phyloP scores from a whole-genome alignment of 169 alveolate genomes.

The Eimeria tenella region DNA sequence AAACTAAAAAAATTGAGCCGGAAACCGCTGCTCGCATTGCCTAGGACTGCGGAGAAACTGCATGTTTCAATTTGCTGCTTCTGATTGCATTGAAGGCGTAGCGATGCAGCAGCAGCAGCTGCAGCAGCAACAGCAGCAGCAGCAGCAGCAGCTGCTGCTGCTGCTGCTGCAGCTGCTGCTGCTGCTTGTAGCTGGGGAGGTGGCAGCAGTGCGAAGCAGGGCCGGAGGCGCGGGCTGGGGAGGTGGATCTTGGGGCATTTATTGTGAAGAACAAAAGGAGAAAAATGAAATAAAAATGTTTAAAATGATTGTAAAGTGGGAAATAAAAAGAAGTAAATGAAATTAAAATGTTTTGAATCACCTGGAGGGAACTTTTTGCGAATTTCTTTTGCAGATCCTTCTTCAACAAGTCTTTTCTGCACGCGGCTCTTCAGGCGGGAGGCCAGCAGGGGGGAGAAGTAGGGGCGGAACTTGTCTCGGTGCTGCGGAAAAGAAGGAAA shows the following conservation, averaged over 20 bases:
- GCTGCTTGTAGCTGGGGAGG: too few species aligned
- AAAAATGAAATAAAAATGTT: too few species aligned
- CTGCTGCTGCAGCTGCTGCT: too few species aligned
- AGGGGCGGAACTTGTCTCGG: constrained; percentile 71
- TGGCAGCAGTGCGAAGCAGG: too few species aligned
- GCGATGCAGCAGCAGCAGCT: too few species aligned
- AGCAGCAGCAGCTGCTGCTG: too few species aligned
- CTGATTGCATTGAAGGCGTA: too few species aligned
- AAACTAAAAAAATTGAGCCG: not conserved
- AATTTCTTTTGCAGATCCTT: constrained; percentile 8
- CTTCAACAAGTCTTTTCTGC: constrained; percentile 66
- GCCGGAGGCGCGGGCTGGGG: too few species aligned
- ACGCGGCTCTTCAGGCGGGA: constrained; percentile 76
- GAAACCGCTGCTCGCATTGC: not conserved
- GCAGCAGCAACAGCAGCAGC: too few species aligned
- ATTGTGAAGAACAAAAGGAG: too few species aligned
- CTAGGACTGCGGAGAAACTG: not conserved
- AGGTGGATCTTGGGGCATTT: too few species aligned
- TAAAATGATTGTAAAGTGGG: too few species aligned
- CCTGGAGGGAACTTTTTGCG: constrained; percentile 39
- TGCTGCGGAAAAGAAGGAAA: constrained; percentile 30
- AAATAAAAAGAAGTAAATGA: not conserved
- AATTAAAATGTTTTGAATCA: not conserved
- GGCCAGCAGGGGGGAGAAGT: constrained; percentile 59
- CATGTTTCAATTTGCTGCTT: not conserved